Percentiles rank a stretch among this genome's conserved stretches.
phyloP scores from a whole-genome alignment of 495 filamentous ascomycete genomes.

The Neurospora tetrasperma region DNA sequence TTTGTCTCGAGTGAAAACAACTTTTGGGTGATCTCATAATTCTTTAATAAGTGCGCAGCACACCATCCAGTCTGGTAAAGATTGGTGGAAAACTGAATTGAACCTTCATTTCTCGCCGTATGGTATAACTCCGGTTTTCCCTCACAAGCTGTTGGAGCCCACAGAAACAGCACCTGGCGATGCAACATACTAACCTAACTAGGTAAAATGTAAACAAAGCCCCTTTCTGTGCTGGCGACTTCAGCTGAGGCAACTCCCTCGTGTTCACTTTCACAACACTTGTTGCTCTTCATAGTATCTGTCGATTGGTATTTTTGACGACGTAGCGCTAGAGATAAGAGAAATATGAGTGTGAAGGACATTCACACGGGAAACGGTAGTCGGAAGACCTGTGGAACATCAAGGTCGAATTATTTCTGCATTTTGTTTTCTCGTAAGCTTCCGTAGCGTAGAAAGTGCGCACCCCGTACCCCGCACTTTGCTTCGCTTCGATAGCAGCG shows the following conservation, averaged over 20 bases:
- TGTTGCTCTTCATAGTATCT: neutral
- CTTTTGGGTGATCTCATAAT: neutral
- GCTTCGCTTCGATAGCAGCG: neutral
- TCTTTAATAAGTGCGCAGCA: neutral
- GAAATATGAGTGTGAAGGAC: neutral
- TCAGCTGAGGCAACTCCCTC: neutral
- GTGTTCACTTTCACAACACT: neutral
- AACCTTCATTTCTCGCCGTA: neutral
- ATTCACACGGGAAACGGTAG: neutral
- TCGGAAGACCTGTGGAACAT: neutral
- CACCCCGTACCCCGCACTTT: neutral
- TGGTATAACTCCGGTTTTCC: neutral
- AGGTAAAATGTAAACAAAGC: neutral
- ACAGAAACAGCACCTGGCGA: neutral
- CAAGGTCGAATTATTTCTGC: neutral
- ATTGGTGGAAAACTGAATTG: neutral
- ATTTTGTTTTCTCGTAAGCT: neutral
- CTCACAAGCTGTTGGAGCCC: neutral
- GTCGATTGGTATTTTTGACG: neutral
- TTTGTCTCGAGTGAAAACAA: neutral
- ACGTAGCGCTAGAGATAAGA: neutral
- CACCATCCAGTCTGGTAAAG: neutral
- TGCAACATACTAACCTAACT: neutral
- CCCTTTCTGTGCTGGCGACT: neutral
- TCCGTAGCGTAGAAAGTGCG: neutral